Percentiles rank a stretch among this genome's conserved stretches.
Evolutionary conservation across 176 grass and related monocot genomes (phyloP).

Genomic region (Oryza glumipatula): DNA sequence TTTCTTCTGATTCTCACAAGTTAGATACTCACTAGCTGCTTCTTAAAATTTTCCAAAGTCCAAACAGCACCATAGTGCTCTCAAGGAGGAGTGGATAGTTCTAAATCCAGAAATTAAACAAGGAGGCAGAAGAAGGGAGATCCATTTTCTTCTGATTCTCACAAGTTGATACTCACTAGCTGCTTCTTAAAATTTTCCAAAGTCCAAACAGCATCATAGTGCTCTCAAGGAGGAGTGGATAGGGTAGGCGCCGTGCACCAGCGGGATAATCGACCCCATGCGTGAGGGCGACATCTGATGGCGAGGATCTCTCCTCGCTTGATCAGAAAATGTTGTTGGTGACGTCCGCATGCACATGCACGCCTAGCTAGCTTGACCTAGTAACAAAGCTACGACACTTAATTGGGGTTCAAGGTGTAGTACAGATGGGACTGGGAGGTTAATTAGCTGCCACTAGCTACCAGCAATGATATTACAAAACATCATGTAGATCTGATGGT

Average conservation of each 20-base stretch:
- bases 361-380: slow-evolving; percentile 19
- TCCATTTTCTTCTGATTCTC: too few relatives aligned
- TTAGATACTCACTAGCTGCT: too few relatives aligned
- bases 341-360: slow-evolving; percentile 34
- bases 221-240: not conserved
- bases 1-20: too few relatives aligned
- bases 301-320: not conserved
- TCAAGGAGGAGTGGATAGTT: not conserved
- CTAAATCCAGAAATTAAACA: too few relatives aligned
- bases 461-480: slow-evolving; percentile 17
- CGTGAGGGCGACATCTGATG: slow-evolving; percentile 35
- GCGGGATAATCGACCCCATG: slow-evolving; percentile 2
- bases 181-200: too few relatives aligned
- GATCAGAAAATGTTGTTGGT: slow-evolving; percentile 27
- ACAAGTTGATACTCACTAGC: too few relatives aligned
- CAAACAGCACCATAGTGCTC: not conserved
- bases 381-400: not conserved
- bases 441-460: slow-evolving; percentile 38
- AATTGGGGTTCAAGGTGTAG: not conserved
- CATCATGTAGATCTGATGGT: slow-evolving; percentile 11
- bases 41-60: too few relatives aligned
- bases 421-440: slow-evolving; percentile 19
- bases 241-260: slow-evolving; percentile 34
- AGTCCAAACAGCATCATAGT: not conserved
- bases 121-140: too few relatives aligned